Evolutionary conservation across 2,329 filamentous ascomycete species (phyloP), one percentile per base, ranked within the genome.

Genomic region (Amauroascus verrucosus): DNA sequence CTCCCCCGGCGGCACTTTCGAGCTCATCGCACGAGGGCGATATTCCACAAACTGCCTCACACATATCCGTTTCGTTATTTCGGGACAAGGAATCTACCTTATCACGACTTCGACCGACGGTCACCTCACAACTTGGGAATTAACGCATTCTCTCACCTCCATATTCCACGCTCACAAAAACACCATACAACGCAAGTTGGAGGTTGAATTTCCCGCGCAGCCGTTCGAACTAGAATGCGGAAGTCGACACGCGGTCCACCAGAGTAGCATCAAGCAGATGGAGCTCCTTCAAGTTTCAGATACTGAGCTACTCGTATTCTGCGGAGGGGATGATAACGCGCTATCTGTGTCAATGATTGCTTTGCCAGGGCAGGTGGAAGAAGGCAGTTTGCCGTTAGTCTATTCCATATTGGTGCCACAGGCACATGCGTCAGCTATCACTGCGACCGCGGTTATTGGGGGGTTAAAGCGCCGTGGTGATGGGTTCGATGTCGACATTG

Each of bases 311-410:
- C 59, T 86, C 0, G 64, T 95, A 16, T 67, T 87, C 3, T 89
- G 88, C 0, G 88, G 87, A 24, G 89, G 93, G 20, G 93, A 98
- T 62, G 93, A 97, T 67, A 93, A 93, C 57, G 84, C 85, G 2
- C 67, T 97, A 0, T 83, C 79, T 0, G 62, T 87, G 9, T 78
- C 77, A 0, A 64, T 77, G 30, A 60, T 76, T 26, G 60, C 48
- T 14, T 61, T 62, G 2, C 47, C 58, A 6, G 32, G 32, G 9
- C 43, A 30, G 5, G 1, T 2, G 8, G 37, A 33, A 33, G 40
- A 7, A 35, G 26, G 32, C 14, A n/a, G n/a, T n/a, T n/a, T n/a
- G n/a, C 7, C n/a, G 53, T 58, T 22, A 26, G 63, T 70, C 9
- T 56, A 56, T 22, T 71, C 66, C 0, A 54, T 71, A 2, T 62